Evolutionary conservation across 768 basidiomycete genomes (phyloP), one percentile per base, ranked within the genome.

Genomic region (Serpula lacrymans): DNA sequence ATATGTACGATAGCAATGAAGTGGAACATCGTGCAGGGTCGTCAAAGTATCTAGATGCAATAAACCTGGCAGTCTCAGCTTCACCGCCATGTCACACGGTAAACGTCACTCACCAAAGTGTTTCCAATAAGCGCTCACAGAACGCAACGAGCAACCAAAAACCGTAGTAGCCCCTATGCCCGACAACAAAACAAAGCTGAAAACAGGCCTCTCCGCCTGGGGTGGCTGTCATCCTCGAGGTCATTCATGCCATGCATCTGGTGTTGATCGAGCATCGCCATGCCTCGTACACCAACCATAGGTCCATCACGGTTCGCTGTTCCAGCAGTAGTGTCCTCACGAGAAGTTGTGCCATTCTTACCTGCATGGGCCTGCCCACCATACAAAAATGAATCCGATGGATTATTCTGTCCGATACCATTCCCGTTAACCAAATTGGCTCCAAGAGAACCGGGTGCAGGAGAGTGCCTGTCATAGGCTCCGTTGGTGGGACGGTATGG

Each of bases 381-480:
- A 50, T 86, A 87, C 54, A 83, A 54, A 67, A 81, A 82, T 21
- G 84, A 78, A 41, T 87, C 86, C 5, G 83, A 79, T 21, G 72
- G 72, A 38, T 78, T 80, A 42, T 71, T 59, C 37, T 71, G 72
- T 36, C 65, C 62, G 25, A 58, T 44, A 14, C 64, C 70, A 46
- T 64, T 71, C 22, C 68, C 66, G 45, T 67, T 71, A 42, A 62
- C 55, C 18, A 64, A 55, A 34, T 60, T 49, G 56, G 67, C 47
- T 48, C 59, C 40, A 62, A 64, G 47, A 14, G 67, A 37, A 33
- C 70, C 69, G 35, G 50, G 38, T 41, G 47, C 52, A 31, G 79
- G 69, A 3, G 81, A 82, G 42, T 71, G 72, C 28, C 81, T 73
- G 17, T 77, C 84, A 46, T 81, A 85, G 17, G 67, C 61, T 41